Evolutionary conservation across 1,284 basidiomycete species (phyloP).

Genomic region (Vanrija humicola): DNA sequence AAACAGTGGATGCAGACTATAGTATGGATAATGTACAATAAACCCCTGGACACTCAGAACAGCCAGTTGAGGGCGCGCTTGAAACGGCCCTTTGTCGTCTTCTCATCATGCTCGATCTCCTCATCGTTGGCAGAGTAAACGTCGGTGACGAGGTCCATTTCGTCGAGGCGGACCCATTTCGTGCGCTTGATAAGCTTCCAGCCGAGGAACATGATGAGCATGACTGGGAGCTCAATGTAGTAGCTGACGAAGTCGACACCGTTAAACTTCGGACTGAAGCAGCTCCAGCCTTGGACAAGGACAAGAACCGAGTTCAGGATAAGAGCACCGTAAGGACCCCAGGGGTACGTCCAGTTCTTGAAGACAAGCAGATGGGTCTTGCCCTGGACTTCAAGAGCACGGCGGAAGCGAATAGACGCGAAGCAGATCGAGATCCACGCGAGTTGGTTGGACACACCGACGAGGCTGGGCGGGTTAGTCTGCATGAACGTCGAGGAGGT

Average conservation of each 20-base stretch:
- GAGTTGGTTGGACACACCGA: conserved; percentile 23
- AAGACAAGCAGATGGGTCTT: conserved; percentile 59
- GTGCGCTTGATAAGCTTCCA: conserved; percentile 41
- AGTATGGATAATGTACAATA: too few species aligned
- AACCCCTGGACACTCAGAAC: too few species aligned
- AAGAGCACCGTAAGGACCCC: conserved; percentile 31
- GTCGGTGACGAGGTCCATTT: conserved; percentile 37
- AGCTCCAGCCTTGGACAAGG: conserved; percentile 47
- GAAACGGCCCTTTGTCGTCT: background rate
- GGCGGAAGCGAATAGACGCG: conserved; percentile 75
- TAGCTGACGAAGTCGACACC: conserved; percentile 29
- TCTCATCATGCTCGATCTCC: background rate
- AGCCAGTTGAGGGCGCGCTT: too few species aligned
- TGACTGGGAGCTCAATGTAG: conserved; percentile 63
- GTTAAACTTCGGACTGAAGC: conserved; percentile 54
- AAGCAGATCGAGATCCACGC: conserved; percentile 78
- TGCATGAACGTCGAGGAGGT: background rate
- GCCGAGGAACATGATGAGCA: conserved; percentile 67
- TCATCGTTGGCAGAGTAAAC: conserved; percentile 64
- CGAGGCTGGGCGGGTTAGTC: conserved; percentile 14
- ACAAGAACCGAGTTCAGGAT: conserved; percentile 35
- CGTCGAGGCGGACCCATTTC: conserved; percentile 19
- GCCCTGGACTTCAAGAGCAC: conserved; percentile 69
- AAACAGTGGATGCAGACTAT: too few species aligned
- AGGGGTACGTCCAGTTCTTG: conserved; percentile 41